Base-by-base conservation (phyloP, 164 flowering plant genomes). In the Amborella trichopoda region DNA sequence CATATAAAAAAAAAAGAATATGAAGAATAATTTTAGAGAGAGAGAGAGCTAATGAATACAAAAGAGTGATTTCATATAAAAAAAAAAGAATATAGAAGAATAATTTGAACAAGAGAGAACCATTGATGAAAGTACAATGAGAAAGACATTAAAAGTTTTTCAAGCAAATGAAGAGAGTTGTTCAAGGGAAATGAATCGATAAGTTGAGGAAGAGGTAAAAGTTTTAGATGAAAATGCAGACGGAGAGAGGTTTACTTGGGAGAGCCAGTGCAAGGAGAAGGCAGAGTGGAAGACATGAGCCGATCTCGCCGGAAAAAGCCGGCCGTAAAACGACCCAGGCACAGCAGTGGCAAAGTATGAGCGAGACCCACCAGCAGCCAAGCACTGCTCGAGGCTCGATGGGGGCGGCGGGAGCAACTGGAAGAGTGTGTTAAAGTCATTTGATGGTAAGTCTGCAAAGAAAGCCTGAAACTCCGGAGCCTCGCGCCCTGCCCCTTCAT, bases 191-290 rank as follows among this genome's bases (percentile, higher is more conserved):
- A n/a, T n/a, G n/a, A 30, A 1, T 30, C 14, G 1, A 22, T 23
- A 9, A 23, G 1, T 17, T 3, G 3, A 10, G 23, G 12, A 17
- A 26, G 22, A 23, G 17, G 11, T 10, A 37, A 2, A 16, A 38
- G 11, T 6, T 9, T n/a, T 6, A 3, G 11, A 8, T 13, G 16
- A n/a, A 6, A 38, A 10, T 10, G 6, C 6, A 10, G 41, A n/a
- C 8, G 41, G 16, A 16, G 19, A 6, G 5, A 3, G 20, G 10
- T 12, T 3, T 21, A 83, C 96, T 94, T 83, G 94, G 51, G 91
- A 83, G 17, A 83, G 86, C 96, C 96, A 83, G 44, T 83, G 96
- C 75, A 88, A 66, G 53, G 86, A 88, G 62, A 88, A 88, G 1
- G 94, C 90, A 0, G 96, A 87, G 59, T 87, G 77, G 48, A 87